Evolutionary conservation across 768 basidiomycete species (phyloP).

Genomic region (Suillus fuscotomentosus): DNA sequence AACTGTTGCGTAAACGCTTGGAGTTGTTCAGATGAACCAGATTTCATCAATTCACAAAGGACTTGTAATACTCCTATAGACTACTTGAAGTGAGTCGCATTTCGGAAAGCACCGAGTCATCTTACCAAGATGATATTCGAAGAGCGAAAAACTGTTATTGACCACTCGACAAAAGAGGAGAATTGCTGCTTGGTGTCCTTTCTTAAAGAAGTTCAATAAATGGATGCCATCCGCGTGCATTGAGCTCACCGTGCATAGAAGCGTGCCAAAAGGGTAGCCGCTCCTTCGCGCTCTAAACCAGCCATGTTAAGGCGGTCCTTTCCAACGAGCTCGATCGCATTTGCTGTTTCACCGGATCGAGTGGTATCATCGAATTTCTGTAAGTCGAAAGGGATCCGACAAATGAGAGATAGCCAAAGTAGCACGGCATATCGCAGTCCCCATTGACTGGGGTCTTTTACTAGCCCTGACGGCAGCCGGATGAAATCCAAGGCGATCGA

Average conservation of each 20-base stretch:
- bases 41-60: constrained; percentile 68
- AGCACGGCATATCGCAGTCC: constrained; percentile 78
- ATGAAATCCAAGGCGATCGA: constrained; percentile 71
- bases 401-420: constrained; percentile 92
- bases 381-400: constrained; percentile 92
- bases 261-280: constrained; percentile 76
- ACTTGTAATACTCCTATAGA: constrained; percentile 67
- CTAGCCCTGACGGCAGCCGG: constrained; percentile 42
- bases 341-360: constrained; percentile 52
- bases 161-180: constrained; percentile 50
- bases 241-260: constrained; percentile 71
- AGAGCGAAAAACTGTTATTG: constrained; percentile 36
- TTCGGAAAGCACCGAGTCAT: not conserved
- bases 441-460: constrained; percentile 58
- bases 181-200: constrained; percentile 57
- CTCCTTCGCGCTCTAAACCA: constrained; percentile 84
- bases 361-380: constrained; percentile 74
- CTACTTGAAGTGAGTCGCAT: constrained; percentile 35
- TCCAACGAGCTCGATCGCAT: constrained; percentile 54
- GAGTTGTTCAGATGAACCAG: constrained; percentile 54
- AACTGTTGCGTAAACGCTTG: constrained; percentile 42
- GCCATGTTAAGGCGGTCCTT: constrained; percentile 59
- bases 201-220: constrained; percentile 32
- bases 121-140: constrained; percentile 52
- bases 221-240: not conserved